Percentiles rank a stretch among this genome's conserved stretches.
Conservation (phyloP, 352 stramenopile species). For the Phytophthora aleatoria region DNA sequence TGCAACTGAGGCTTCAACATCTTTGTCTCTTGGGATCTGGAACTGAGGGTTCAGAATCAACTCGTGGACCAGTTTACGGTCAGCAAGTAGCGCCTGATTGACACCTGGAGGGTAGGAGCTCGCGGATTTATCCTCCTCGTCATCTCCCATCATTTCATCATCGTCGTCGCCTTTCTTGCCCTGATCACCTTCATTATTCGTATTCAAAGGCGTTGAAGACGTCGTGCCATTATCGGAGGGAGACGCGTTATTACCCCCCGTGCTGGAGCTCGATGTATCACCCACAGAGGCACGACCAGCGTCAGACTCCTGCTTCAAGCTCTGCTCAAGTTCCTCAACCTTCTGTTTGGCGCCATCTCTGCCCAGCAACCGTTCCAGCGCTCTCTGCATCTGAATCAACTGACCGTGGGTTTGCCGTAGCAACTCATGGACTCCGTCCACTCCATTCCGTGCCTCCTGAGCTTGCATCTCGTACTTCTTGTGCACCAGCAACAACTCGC, state of each 20-base stretch:
- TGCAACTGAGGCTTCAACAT: conserved; percentile 29
- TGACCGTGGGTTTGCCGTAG: conserved; percentile 64
- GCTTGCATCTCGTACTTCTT: conserved; percentile 47
- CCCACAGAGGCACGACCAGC: background rate
- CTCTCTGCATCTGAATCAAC: conserved; percentile 54
- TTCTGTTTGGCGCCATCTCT: conserved; percentile 43
- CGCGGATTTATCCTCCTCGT: conserved; percentile 11
- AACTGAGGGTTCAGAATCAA: conserved; percentile 77
- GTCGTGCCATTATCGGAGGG: conserved; percentile 15
- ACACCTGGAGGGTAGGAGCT: conserved; percentile 25
- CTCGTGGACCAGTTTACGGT: conserved; percentile 71
- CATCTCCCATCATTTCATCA: conserved; percentile 23
- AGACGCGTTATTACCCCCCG: conserved; percentile 1
- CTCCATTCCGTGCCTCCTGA: conserved; percentile 29
- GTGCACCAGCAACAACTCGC: conserved; percentile 52
- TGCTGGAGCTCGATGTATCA: background rate
- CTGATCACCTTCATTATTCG: conserved; percentile 15
- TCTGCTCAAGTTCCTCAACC: conserved; percentile 41
- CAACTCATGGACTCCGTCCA: conserved; percentile 62
- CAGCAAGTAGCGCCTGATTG: conserved; percentile 52
- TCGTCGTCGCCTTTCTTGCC: conserved; percentile 34
- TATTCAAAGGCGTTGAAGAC: conserved; percentile 14
- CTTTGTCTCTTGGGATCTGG: conserved; percentile 39
- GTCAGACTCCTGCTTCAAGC: conserved; percentile 20
- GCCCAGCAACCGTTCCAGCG: conserved; percentile 62